These are phyloP conservation scores for Monosporascus sp. DNA, from an alignment of 2,329 filamentous ascomycete genomes.

Conservation along the genomic window DNA sequence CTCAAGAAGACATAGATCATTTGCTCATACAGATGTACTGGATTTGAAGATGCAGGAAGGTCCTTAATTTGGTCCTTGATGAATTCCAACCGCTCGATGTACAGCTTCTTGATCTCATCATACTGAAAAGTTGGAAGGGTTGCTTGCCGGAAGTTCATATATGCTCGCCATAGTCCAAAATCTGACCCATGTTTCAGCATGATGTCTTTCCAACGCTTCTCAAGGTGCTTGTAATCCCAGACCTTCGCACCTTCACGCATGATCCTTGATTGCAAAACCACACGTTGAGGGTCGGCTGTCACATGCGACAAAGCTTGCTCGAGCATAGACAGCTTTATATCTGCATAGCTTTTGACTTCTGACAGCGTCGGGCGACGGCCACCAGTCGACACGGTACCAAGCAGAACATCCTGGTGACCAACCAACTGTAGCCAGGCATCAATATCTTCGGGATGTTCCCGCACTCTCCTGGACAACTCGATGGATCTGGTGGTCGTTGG, in stretches of 20 bases:
- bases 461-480: constrained; percentile 57
- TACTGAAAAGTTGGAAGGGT: constrained; percentile 62
- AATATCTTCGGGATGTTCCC: constrained; percentile 60
- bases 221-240: constrained; percentile 61
- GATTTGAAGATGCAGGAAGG: constrained; percentile 1
- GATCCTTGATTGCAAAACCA: constrained; percentile 59
- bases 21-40: constrained; percentile 28
- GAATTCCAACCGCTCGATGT: constrained; percentile 50
- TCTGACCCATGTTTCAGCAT: constrained; percentile 50
- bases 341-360: constrained; percentile 64
- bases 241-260: constrained; percentile 69
- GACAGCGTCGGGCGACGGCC: constrained; percentile 46
- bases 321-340: constrained; percentile 75
- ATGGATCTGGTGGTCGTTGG: constrained; percentile 50
- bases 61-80: constrained; percentile 13
- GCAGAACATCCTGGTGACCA: constrained; percentile 65
- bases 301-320: constrained; percentile 66
- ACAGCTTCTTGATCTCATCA: constrained; percentile 56
- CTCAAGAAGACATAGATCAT: constrained; percentile 69
- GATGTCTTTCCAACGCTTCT: constrained; percentile 60
- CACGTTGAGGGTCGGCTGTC: constrained; percentile 38
- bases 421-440: constrained; percentile 75
- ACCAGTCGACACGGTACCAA: constrained; percentile 44
- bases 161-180: constrained; percentile 65
- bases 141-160: constrained; percentile 68